These are phyloP conservation scores for Paradendryphiella salina DNA, from an alignment of 2,329 filamentous ascomycete genomes.

Conservation along the genomic window DNA sequence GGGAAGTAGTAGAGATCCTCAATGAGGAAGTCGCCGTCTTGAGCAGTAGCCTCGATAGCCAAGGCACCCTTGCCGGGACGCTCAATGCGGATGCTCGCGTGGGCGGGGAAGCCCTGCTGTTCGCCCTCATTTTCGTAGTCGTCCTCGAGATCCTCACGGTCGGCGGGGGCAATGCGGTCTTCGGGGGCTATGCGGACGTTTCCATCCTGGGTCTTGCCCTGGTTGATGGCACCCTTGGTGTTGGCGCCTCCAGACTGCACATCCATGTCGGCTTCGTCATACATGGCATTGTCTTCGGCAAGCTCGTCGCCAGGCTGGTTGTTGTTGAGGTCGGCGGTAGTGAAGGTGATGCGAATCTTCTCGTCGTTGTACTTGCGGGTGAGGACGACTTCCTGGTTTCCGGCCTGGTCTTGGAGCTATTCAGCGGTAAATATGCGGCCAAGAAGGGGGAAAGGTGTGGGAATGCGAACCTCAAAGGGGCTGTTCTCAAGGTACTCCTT, in stretches of 20 bases:
- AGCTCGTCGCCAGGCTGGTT: constrained; percentile 50
- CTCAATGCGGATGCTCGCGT: constrained; percentile 84
- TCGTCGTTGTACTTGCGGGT: constrained; percentile 84
- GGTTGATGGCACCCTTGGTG: constrained; percentile 60
- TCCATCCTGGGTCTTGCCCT: constrained; percentile 54
- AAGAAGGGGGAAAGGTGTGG: no score
- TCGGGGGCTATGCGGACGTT: constrained; percentile 61
- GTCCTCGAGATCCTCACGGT: constrained; percentile 61
- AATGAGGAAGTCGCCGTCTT: constrained; percentile 83
- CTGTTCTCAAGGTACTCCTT: constrained; percentile 87
- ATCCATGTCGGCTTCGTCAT: constrained; percentile 46
- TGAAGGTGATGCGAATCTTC: constrained; percentile 85
- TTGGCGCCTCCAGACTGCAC: constrained; percentile 61
- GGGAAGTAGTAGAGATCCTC: constrained; percentile 90
- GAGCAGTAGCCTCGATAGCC: constrained; percentile 80
- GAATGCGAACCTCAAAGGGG: constrained; percentile 68
- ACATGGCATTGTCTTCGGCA: constrained; percentile 56
- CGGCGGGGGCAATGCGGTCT: constrained; percentile 60
- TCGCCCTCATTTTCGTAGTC: constrained; percentile 58
- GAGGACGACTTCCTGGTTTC: constrained; percentile 85
- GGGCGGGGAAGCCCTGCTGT: constrained; percentile 70
- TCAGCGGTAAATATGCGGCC: constrained; percentile 7
- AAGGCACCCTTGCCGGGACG: constrained; percentile 84
- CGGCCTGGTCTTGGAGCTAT: constrained; percentile 71
- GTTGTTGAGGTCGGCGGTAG: constrained; percentile 76